Conservation (phyloP, 2,329 filamentous ascomycete species). For the Colletotrichum sp. region DNA sequence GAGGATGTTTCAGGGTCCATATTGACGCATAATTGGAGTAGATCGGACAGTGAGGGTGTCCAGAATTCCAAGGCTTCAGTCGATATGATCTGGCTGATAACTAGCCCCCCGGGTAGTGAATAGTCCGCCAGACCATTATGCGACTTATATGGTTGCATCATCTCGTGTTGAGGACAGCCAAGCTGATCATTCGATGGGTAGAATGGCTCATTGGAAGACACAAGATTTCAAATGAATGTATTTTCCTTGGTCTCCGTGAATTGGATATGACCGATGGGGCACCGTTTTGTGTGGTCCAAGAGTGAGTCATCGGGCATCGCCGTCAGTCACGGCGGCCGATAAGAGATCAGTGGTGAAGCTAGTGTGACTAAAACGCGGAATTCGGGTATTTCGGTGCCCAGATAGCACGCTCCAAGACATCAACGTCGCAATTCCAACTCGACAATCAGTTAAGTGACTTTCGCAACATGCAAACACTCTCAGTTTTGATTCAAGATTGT, state of each 20-base stretch:
- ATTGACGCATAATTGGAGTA: background rate
- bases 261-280: background rate
- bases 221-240: background rate
- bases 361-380: background rate
- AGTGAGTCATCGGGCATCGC: background rate
- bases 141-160: background rate
- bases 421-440: background rate
- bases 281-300: background rate
- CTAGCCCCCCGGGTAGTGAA: background rate
- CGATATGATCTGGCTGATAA: background rate
- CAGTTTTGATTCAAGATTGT: background rate
- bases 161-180: background rate
- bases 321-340: background rate
- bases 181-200: background rate
- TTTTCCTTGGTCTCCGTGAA: background rate
- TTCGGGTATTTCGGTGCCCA: background rate
- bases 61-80: background rate
- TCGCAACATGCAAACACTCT: background rate
- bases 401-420: background rate
- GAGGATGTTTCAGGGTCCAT: background rate
- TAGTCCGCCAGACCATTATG: background rate
- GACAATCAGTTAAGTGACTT: background rate
- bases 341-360: background rate
- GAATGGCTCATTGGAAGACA: background rate
- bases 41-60: background rate